Conservation (phyloP, 1,139 yeast genomes). For the Hyphopichia burtonii region DNA sequence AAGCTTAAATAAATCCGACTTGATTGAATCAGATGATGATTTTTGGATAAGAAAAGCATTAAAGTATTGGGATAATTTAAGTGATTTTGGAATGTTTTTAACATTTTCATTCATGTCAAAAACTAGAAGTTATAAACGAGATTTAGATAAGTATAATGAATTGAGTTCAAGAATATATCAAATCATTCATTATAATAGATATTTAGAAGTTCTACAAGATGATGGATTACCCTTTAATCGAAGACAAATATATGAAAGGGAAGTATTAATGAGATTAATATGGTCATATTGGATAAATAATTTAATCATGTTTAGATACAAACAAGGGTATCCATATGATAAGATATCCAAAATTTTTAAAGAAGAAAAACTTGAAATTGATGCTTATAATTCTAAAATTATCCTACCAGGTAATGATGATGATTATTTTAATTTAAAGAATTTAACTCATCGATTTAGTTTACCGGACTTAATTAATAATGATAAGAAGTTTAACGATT, state of each 20-base stretch:
- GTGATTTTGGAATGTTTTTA: constrained; percentile 23
- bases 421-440: constrained; percentile 8
- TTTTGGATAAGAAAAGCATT: constrained; percentile 41
- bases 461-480: constrained; percentile 11
- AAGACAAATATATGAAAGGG: constrained; percentile 36
- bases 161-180: constrained; percentile 18
- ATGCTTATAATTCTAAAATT: constrained; percentile 11
- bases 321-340: constrained; percentile 40
- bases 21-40: constrained; percentile 27
- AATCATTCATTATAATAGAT: constrained; percentile 24
- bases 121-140: constrained; percentile 12
- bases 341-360: constrained; percentile 12
- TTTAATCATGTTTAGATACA: constrained; percentile 30
- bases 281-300: constrained; percentile 44
- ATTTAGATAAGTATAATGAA: constrained; percentile 12
- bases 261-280: constrained; percentile 33
- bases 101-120: constrained; percentile 19
- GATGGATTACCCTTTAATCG: constrained; percentile 18
- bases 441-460: constrained; percentile 7
- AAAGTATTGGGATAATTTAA: constrained; percentile 35
- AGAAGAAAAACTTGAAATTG: constrained; percentile 13
- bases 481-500: constrained; percentile 10
- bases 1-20: constrained; percentile 25
- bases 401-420: constrained; percentile 15
- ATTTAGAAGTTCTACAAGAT: constrained; percentile 16